phyloP scores from a whole-genome alignment of 23 red algal species.

The Gracilaria caudata region DNA sequence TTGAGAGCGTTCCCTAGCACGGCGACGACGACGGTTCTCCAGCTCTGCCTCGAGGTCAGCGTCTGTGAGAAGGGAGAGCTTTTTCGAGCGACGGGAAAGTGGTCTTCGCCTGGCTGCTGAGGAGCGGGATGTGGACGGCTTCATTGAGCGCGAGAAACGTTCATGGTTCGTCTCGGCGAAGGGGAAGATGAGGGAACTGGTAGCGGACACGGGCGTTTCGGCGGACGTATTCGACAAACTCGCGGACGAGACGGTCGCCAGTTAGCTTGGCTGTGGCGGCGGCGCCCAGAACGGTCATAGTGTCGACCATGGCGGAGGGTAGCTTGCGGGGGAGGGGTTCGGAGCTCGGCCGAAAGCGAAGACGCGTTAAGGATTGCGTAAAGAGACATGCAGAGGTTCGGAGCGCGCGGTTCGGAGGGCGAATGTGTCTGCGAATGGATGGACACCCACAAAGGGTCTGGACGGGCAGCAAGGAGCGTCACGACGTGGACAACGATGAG shows the following conservation, averaged over 20 bases:
- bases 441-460: too few species aligned
- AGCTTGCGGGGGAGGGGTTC: background rate
- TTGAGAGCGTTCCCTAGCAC: conserved; percentile 37
- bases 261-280: conserved; percentile 59
- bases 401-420: too few species aligned
- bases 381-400: background rate
- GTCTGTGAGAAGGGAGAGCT: conserved; percentile 41
- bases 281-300: conserved; percentile 47
- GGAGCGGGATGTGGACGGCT: conserved; percentile 9
- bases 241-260: conserved; percentile 65
- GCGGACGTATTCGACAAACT: conserved; percentile 52
- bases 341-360: too few species aligned
- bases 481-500: too few species aligned
- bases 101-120: background rate
- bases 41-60: conserved; percentile 72
- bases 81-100: conserved; percentile 20
- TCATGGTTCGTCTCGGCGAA: background rate
- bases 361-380: too few species aligned
- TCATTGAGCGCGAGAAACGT: conserved; percentile 45
- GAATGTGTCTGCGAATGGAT: background rate
- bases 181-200: background rate
- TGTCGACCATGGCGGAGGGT: conserved; percentile 34
- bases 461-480: too few species aligned
- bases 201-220: background rate
- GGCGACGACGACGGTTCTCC: conserved; percentile 18